Base-by-base conservation (phyloP, 73 alveolate genomes). In the Stentor coeruleus region DNA sequence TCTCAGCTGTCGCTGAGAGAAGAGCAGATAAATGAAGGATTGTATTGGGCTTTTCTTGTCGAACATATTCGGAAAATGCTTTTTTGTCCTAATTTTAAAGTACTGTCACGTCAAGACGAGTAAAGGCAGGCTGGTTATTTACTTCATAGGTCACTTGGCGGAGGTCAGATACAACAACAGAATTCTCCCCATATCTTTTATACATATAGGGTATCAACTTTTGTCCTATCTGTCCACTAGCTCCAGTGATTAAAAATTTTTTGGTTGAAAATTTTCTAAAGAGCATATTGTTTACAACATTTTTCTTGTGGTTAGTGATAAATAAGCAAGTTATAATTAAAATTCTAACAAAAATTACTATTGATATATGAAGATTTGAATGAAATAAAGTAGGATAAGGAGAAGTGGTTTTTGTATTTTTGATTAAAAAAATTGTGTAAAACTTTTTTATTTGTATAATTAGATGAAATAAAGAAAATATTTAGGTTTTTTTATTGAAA, bases 1-100 rank as follows among this genome's bases (percentile, higher is more conserved):
- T 39, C 86, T 86, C 92, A 0, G 88, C 92, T 3, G 74, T 40
- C 11, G 89, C 89, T 0, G 92, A 86, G 3, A 86, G 35, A 59
- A 81, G 59, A 81, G 92, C 92, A 3, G 92, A 88, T 35, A 86
- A 58, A 66, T 86, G 92, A 14, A 66, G 20, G 35, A 66, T 66
- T 14, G 14, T 57, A 33, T 36, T 33, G n/a, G 49, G 59, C 49
- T 66, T 30, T 15, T 30, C 20, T 26, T 20, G n/a, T 33, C 20
- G 59, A 30, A 66, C 81, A 66, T 20, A 26, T 66, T 66, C 35
- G 59, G 20, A 15, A 30, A 33, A 66, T 66, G 81, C 49, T 33
- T 66, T 57, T 36, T 36, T 33, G 30, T 66, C 30, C n/a, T n/a
- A n/a, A n/a, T n/a, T n/a, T n/a, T n/a, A n/a, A n/a, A n/a, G n/a